Base-by-base conservation (phyloP, 176 grass and related monocot genomes). In the Paspalum vaginatum region DNA sequence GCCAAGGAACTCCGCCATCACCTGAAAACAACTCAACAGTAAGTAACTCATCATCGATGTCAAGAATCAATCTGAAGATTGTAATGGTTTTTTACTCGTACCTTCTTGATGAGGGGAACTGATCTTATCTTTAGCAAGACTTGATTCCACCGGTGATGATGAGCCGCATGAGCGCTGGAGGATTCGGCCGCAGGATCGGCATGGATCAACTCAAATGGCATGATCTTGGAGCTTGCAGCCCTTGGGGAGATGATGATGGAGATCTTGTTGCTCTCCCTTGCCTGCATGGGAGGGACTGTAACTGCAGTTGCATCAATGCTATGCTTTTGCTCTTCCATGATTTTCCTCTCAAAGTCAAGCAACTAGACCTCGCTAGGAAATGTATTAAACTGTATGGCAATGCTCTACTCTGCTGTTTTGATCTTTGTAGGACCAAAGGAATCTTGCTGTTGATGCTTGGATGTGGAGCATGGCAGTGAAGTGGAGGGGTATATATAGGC, bases 21-120 rank as follows among this genome's bases (percentile, higher is more conserved):
- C 40, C 84, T 93, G 75, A 94, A 94, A 94, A 94, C 50, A 76
- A 42, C 91, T 89, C 55, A 72, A 27, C 10, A 76, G 75, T 20
- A 18, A 76, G 75, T 20, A 18, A 8, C 11, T 11, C 13, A 2
- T 75, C 44, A 21, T n/a, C n/a, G n/a, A 52, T 39, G 42, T 67
- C 12, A 60, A 44, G 16, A 32, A 27, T 17, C 22, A 17, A 40
- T 64, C 20, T 51, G 27, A 72, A 47, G 10, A 21, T 9, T 61
- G 72, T 55, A 0, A 68, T 63, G 32, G 64, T 56, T 24, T 22
- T 32, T 6, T 37, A 13, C 21, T 8, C 38, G 13, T 68, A 79
- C 75, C 77, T 88, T 63, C 59, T 83, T 83, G 37, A 74, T 43
- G 14, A 83, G 70, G 14, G 80, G 69, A 72, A 54, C 59, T 44